These are phyloP conservation scores for Flueggea neowawraea DNA, from an alignment of 441 rosid species.

Conservation along the genomic window DNA sequence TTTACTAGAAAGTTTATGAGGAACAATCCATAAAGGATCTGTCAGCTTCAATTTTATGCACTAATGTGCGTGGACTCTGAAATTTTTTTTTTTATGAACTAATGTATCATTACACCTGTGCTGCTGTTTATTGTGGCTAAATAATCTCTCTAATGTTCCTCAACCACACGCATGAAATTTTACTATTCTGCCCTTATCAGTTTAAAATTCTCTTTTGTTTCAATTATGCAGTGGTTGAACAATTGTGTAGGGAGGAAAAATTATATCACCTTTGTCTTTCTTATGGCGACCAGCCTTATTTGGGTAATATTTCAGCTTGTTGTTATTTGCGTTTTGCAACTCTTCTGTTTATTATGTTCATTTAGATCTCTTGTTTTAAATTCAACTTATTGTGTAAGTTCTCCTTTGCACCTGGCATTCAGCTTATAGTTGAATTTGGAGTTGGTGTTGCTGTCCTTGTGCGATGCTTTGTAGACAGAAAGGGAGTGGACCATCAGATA, in stretches of 20 bases:
- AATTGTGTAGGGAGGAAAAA: conserved; percentile 94
- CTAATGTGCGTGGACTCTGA: background rate
- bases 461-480: conserved; percentile 77
- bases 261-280: conserved; percentile 81
- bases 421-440: conserved; percentile 88
- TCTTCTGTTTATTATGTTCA: too few species aligned
- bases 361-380: too few species aligned
- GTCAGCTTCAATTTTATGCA: background rate
- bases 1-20: background rate
- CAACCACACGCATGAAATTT: conserved; percentile 1
- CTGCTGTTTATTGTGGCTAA: too few species aligned
- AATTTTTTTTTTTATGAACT: background rate
- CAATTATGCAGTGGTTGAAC: conserved; percentile 83
- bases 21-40: background rate
- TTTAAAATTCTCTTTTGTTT: conserved; percentile 16
- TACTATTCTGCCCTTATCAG: background rate
- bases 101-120: background rate
- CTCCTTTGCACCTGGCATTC: conserved; percentile 25
- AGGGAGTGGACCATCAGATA: conserved; percentile 67
- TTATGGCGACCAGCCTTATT: conserved; percentile 81
- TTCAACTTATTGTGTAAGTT: background rate
- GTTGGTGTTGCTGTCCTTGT: conserved; percentile 91
- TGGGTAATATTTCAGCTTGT: conserved; percentile 60
- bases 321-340: too few species aligned
- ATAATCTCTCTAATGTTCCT: background rate